Conservation (phyloP, 1,284 basidiomycete genomes). For the Ganoderma lingzhi region DNA sequence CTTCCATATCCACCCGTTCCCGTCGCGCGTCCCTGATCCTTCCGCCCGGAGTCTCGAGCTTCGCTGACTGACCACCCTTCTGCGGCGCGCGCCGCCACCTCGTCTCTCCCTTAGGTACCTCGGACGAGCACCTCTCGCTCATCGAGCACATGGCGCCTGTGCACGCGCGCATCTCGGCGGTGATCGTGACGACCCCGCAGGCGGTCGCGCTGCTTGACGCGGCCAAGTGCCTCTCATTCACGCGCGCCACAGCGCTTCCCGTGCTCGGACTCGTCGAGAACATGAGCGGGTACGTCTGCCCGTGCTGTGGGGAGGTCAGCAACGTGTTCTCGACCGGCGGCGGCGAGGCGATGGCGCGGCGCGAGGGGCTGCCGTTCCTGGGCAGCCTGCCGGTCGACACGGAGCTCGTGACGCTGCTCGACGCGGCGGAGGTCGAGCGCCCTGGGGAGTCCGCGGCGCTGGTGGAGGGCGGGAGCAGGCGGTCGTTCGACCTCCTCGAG, state of each 20-base stretch:
- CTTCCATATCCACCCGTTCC: constrained; percentile 2
- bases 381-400: constrained; percentile 96
- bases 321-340: constrained; percentile 97
- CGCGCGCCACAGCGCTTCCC: constrained; percentile 84
- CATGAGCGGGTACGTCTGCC: constrained; percentile 99
- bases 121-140: constrained; percentile 97
- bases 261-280: constrained; percentile 98
- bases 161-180: constrained; percentile 79
- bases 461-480: constrained; percentile 34
- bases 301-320: constrained; percentile 92
- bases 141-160: constrained; percentile 93
- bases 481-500: constrained; percentile 56
- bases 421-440: constrained; percentile 62
- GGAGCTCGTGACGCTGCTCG: constrained; percentile 88
- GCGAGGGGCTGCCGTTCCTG: constrained; percentile 81
- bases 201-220: constrained; percentile 96
- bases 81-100: constrained; percentile 10
- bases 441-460: constrained; percentile 34
- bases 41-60: constrained; percentile 7
- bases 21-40: background rate
- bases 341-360: constrained; percentile 85
- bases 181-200: constrained; percentile 98
- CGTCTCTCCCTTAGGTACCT: constrained; percentile 74
- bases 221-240: constrained; percentile 96
- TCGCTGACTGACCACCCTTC: constrained; percentile 14